Evolutionary conservation across 805 yeast genomes (phyloP).

Genomic region (Metschnikowia hibisci): DNA sequence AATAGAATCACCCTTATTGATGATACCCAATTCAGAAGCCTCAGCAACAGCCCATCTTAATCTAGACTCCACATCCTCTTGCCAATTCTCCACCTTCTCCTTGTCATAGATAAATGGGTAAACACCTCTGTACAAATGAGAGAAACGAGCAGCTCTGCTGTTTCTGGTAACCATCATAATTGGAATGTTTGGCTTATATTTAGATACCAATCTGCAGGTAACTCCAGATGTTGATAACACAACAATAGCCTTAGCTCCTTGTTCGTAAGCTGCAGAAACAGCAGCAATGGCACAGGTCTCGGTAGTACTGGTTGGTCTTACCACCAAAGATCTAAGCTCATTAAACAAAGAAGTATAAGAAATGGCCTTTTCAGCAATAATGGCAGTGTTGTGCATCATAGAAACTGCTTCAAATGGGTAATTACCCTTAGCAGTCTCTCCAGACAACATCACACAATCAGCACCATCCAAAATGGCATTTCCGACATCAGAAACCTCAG

Average conservation of each 20-base stretch:
- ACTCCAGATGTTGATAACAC: constrained; percentile 93
- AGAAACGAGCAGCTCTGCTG: constrained; percentile 86
- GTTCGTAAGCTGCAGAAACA: constrained; percentile 94
- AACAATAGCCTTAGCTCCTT: constrained; percentile 92
- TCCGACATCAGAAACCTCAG: constrained; percentile 99
- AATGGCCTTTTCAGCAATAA: constrained; percentile 95
- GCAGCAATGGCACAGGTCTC: constrained; percentile 98
- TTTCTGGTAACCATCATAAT: constrained; percentile 97
- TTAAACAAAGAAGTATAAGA: constrained; percentile 81
- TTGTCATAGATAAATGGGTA: constrained; percentile 87
- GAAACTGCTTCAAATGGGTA: constrained; percentile 97
- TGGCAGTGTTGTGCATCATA: constrained; percentile 97
- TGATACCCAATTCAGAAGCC: constrained; percentile 82
- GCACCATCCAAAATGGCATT: constrained; percentile 99
- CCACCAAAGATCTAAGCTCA: constrained; percentile 81
- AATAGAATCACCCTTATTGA: constrained; percentile 81
- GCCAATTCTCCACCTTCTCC: constrained; percentile 77
- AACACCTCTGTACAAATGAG: constrained; percentile 97
- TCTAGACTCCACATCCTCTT: constrained; percentile 93
- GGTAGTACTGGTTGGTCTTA: constrained; percentile 85
- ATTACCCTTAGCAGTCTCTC: constrained; percentile 99
- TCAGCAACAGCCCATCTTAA: constrained; percentile 87
- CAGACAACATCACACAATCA: constrained; percentile 99
- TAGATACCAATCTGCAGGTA: constrained; percentile 93
- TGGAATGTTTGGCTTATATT: constrained; percentile 97